Evolutionary conservation across 345 rosid species (phyloP).

Genomic region (Kernera saxatilis): DNA sequence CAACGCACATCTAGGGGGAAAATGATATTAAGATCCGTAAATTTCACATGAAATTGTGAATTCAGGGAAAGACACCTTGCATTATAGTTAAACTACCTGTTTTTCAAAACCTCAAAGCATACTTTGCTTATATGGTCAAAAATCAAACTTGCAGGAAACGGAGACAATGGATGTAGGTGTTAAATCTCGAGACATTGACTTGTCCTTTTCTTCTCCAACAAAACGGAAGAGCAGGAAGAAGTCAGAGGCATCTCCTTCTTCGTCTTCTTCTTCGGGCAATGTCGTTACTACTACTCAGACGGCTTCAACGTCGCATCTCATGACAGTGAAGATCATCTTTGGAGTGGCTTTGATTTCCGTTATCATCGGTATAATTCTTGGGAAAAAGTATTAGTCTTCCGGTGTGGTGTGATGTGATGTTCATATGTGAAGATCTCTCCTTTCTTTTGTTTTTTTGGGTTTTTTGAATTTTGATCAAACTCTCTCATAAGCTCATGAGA

Average conservation of each 20-base stretch:
- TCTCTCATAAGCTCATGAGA: slow-evolving; percentile 12
- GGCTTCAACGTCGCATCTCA: slow-evolving; percentile 32
- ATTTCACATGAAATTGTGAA: background rate
- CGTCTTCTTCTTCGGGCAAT: slow-evolving; percentile 36
- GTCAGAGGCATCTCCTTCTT: slow-evolving; percentile 44
- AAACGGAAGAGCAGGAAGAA: slow-evolving; percentile 80
- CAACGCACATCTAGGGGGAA: background rate
- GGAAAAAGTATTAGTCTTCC: slow-evolving; percentile 61
- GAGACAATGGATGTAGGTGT: slow-evolving; percentile 43
- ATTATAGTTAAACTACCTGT: background rate
- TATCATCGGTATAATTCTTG: slow-evolving; percentile 67
- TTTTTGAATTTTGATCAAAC: slow-evolving; percentile 23
- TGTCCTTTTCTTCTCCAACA: slow-evolving; percentile 45
- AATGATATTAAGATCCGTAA: background rate
- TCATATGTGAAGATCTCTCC: slow-evolving; percentile 18
- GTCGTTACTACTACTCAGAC: slow-evolving; percentile 26
- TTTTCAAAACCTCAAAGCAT: background rate
- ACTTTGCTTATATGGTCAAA: background rate
- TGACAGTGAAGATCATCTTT: slow-evolving; percentile 45
- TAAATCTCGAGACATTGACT: slow-evolving; percentile 72
- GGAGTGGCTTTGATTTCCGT: slow-evolving; percentile 73
- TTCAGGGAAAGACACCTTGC: background rate
- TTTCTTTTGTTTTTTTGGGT: background rate
- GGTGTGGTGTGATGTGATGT: slow-evolving; percentile 22
- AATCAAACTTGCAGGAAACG: slow-evolving; percentile 31